phyloP scores from a whole-genome alignment of 257 asterid genomes.

The Cynanchum wilfordii region DNA sequence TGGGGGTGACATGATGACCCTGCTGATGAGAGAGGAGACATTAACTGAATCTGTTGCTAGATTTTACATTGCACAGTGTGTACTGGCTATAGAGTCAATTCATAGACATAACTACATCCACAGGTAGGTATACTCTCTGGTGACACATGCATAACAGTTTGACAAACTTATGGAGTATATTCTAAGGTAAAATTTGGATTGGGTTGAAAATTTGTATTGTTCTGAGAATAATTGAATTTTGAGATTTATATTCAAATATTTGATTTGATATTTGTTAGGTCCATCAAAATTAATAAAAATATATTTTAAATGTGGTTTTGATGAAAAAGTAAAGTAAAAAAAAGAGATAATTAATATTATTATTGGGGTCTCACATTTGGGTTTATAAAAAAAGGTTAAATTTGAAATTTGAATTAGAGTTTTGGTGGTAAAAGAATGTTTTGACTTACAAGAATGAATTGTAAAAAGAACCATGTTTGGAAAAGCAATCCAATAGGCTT shows the following conservation, averaged over 20 bases:
- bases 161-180: not conserved
- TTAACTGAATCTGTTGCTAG: constrained; percentile 76
- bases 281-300: not conserved
- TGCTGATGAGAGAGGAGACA: constrained; percentile 84
- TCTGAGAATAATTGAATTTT: not conserved
- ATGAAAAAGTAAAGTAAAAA: too few species aligned
- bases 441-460: not conserved
- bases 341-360: not conserved
- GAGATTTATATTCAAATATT: not conserved
- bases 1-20: constrained; percentile 93
- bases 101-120: constrained; percentile 70
- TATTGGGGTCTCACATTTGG: not conserved
- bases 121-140: constrained; percentile 28
- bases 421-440: not conserved
- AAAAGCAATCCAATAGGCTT: not conserved
- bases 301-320: not conserved
- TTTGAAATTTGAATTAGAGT: not conserved
- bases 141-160: not conserved
- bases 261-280: not conserved
- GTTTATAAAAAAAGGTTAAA: too few species aligned
- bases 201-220: not conserved
- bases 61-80: constrained; percentile 75
- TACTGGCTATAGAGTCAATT: constrained; percentile 81
- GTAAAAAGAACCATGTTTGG: not conserved
- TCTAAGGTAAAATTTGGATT: not conserved